Conservation (phyloP, 164 flowering plant genomes). For the Paratinospora sagittata region DNA sequence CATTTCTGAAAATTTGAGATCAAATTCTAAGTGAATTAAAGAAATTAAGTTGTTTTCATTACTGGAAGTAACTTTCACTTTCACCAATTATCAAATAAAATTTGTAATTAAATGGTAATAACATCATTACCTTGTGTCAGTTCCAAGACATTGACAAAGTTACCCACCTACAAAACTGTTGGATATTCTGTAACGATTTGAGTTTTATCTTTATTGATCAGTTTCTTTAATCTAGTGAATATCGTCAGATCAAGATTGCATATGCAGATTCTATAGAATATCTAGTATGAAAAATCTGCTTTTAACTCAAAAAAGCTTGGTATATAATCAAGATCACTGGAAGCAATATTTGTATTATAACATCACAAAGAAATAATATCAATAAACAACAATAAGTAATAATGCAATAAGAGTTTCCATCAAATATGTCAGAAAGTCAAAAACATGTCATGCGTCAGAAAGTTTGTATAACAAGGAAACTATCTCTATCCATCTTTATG, state of each 20-base stretch:
- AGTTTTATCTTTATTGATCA: neutral
- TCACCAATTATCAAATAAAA: too few species aligned
- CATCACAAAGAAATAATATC: neutral
- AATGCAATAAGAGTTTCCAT: too few species aligned
- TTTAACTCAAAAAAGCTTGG: neutral
- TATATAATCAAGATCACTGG: neutral
- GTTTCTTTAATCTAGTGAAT: neutral
- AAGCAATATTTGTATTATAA: neutral
- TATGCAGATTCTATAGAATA: neutral
- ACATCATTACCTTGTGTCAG: too few species aligned
- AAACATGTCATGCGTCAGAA: conserved; percentile 6
- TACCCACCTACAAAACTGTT: neutral
- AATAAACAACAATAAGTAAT: neutral
- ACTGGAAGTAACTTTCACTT: too few species aligned
- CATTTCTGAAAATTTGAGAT: too few species aligned
- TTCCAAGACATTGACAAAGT: neutral
- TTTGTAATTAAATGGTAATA: too few species aligned
- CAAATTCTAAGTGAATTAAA: too few species aligned
- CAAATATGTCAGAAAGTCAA: neutral
- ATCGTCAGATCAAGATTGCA: neutral
- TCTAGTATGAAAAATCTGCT: too few species aligned
- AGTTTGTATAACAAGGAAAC: conserved; percentile 4
- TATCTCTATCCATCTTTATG: conserved; percentile 8
- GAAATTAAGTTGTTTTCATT: too few species aligned
- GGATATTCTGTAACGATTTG: neutral